A percentile compares a stretch with the other conserved stretches of the same genome.
These are phyloP conservation scores for Eleusine coracana DNA, from an alignment of 176 grass and related monocot species.

Conservation along the genomic window DNA sequence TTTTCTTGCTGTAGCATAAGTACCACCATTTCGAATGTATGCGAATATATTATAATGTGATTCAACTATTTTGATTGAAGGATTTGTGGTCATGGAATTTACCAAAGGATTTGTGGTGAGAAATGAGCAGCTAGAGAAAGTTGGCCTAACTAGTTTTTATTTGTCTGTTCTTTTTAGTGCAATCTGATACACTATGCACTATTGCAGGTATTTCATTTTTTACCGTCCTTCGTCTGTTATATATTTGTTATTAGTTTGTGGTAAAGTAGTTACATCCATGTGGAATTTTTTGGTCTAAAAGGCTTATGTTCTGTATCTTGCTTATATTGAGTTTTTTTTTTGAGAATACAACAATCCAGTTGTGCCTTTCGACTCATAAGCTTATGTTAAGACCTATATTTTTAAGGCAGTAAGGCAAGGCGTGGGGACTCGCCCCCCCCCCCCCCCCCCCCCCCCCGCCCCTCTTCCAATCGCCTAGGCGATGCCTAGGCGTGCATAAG, in stretches of 20 bases:
- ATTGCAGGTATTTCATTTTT: constrained; percentile 58
- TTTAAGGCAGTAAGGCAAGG: background rate
- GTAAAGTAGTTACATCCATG: background rate
- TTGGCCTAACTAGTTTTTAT: constrained; percentile 57
- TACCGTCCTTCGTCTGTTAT: background rate
- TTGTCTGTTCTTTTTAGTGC: constrained; percentile 75
- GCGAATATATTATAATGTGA: background rate
- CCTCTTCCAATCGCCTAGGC: too few relatives aligned
- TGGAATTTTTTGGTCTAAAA: background rate
- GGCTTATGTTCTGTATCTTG: background rate
- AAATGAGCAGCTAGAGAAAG: constrained; percentile 55
- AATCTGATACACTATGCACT: constrained; percentile 61
- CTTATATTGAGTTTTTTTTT: constrained; percentile 14
- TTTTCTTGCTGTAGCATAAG: constrained; percentile 12
- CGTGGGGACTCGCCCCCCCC: too few relatives aligned
- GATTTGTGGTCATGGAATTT: constrained; percentile 60
- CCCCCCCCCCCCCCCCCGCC: too few relatives aligned
- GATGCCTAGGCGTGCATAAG: too few relatives aligned
- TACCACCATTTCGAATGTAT: constrained; percentile 16
- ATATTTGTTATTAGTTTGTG: constrained; percentile 7
- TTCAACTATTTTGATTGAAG: constrained; percentile 48
- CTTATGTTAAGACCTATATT: background rate
- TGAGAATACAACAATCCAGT: background rate
- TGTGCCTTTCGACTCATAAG: background rate
- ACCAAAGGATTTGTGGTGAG: constrained; percentile 62